phyloP scores from a whole-genome alignment of 1,284 basidiomycete species.

The Filobasidium uniguttulatum region DNA sequence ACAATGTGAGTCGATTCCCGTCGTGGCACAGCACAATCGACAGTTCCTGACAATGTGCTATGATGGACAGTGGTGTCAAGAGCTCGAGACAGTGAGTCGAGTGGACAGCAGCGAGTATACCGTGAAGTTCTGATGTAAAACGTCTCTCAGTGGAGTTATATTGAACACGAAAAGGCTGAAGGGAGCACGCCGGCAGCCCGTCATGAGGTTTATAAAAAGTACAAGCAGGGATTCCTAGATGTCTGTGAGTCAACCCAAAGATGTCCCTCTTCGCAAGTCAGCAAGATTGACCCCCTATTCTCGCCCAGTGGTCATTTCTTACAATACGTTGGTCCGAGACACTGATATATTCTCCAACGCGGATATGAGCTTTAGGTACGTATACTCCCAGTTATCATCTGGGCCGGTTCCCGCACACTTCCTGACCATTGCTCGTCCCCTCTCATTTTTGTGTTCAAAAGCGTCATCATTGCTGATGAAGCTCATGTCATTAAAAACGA shows the following conservation, averaged over 20 bases:
- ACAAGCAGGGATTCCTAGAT: constrained; percentile 22
- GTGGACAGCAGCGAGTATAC: neutral
- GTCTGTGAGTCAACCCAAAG: constrained; percentile 20
- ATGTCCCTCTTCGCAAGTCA: neutral
- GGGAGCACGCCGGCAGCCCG: neutral
- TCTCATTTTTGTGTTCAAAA: neutral
- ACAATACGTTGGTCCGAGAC: constrained; percentile 19
- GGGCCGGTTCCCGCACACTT: neutral
- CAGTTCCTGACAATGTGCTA: neutral
- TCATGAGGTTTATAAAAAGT: constrained; percentile 4
- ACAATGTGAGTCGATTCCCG: constrained; percentile 34
- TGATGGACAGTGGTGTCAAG: constrained; percentile 35
- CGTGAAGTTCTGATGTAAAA: neutral
- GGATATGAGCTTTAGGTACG: constrained; percentile 29
- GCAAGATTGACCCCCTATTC: neutral
- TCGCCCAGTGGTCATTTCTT: constrained; percentile 27
- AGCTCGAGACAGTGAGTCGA: constrained; percentile 36
- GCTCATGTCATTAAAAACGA: constrained; percentile 33
- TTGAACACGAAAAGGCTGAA: constrained; percentile 23
- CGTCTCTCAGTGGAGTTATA: constrained; percentile 36
- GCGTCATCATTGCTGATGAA: constrained; percentile 32
- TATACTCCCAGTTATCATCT: neutral
- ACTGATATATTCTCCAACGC: constrained; percentile 24
- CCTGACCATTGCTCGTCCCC: neutral
- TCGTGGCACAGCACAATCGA: neutral